phyloP scores from a whole-genome alignment of 345 rosid species.

The Dovyalis caffra region DNA sequence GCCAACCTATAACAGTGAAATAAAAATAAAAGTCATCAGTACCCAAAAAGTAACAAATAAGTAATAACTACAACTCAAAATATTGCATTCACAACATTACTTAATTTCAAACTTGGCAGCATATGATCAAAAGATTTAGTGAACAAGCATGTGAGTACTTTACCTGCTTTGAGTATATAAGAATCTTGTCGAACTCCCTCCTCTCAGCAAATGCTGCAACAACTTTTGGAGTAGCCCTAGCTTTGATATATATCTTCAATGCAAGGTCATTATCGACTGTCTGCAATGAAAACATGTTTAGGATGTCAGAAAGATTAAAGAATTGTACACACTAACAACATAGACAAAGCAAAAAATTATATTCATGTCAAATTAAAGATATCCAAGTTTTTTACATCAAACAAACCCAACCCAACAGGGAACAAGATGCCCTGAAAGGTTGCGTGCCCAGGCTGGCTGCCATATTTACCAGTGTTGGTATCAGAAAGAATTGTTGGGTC shows the following conservation, averaged over 20 bases:
- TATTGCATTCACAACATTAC: background rate
- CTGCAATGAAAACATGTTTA: slow-evolving; percentile 34
- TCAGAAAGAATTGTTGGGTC: background rate
- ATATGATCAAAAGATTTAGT: background rate
- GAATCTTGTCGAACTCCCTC: slow-evolving; percentile 88
- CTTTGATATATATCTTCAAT: slow-evolving; percentile 87
- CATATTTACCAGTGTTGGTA: background rate
- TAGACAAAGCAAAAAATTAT: background rate
- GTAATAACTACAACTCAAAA: background rate
- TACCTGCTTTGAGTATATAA: slow-evolving; percentile 90
- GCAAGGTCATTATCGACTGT: slow-evolving; percentile 98
- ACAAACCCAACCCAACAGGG: background rate
- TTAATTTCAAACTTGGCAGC: background rate
- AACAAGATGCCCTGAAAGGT: background rate
- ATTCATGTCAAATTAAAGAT: background rate
- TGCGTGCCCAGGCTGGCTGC: background rate
- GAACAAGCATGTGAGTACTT: background rate
- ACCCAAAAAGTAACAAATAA: background rate
- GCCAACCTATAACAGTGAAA: slow-evolving; percentile 60
- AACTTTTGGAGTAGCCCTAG: slow-evolving; percentile 92
- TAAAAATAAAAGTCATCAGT: background rate
- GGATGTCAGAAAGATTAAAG: background rate
- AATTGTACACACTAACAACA: background rate
- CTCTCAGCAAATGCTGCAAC: slow-evolving; percentile 96
- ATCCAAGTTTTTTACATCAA: background rate